phyloP scores from a whole-genome alignment of 306 rosid genomes.

The Gastrolobium bilobum region DNA sequence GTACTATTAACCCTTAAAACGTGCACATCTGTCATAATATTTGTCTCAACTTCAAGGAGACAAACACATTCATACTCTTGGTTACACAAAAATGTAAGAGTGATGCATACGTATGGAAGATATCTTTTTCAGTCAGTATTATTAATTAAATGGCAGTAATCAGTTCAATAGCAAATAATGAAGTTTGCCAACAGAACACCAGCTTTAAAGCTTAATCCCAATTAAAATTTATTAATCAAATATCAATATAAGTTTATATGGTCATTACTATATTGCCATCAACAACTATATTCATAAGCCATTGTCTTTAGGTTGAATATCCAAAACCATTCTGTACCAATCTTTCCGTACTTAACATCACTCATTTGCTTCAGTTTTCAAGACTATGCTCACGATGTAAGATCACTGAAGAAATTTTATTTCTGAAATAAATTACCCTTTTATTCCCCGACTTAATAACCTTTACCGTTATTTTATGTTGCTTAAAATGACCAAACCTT shows the following conservation, averaged over 20 bases:
- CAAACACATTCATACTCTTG: background rate
- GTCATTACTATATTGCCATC: background rate
- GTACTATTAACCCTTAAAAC: background rate
- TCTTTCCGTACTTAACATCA: background rate
- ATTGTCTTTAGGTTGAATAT: background rate
- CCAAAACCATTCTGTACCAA: background rate
- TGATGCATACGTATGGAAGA: background rate
- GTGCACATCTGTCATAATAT: background rate
- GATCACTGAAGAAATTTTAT: background rate
- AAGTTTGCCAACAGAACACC: background rate
- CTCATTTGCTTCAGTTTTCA: background rate
- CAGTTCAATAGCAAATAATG: background rate
- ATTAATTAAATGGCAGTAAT: background rate
- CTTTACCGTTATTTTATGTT: no score
- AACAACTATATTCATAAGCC: background rate
- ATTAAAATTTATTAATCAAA: background rate
- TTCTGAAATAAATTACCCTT: background rate
- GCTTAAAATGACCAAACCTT: no score
- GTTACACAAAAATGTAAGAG: background rate
- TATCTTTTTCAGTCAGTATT: background rate
- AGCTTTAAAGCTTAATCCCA: background rate
- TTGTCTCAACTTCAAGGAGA: no score
- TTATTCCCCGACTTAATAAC: no score
- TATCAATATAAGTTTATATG: background rate
- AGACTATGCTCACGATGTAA: background rate